Evolutionary conservation across 1,284 basidiomycete genomes (phyloP).

Genomic region (Coniferiporia weirii): DNA sequence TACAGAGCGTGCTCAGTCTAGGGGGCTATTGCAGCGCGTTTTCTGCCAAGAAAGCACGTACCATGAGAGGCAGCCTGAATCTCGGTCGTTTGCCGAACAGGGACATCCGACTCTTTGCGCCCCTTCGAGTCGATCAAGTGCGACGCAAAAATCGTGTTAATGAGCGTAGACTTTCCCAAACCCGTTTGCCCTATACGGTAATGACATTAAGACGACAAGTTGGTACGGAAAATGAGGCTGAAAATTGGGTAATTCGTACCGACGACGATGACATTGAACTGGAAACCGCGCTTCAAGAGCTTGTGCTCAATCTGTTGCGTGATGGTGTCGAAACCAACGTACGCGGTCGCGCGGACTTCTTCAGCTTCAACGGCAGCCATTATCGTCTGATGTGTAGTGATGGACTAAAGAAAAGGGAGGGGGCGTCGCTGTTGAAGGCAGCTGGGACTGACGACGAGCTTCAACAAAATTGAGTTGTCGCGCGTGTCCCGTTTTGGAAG

Average conservation of each 20-base stretch:
- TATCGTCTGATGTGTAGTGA: conserved; percentile 13
- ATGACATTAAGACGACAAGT: no score
- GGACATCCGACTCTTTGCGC: conserved; percentile 81
- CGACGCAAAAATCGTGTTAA: conserved; percentile 98
- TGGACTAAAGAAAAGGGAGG: neutral
- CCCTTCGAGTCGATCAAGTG: conserved; percentile 98
- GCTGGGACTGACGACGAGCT: neutral
- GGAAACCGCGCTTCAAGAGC: conserved; percentile 97
- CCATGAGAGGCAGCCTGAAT: conserved; percentile 94
- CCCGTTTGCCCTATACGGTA: conserved; percentile 81
- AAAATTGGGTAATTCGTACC: conserved; percentile 49
- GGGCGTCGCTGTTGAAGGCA: conserved; percentile 2
- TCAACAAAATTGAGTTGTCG: neutral
- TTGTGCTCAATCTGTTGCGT: conserved; percentile 99
- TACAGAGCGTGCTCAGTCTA: conserved; percentile 29
- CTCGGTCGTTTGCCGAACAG: conserved; percentile 91
- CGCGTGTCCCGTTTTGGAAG: neutral
- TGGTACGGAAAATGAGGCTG: neutral
- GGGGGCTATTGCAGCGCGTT: neutral
- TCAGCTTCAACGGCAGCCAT: conserved; percentile 47
- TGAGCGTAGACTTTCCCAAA: conserved; percentile 95
- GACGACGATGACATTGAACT: conserved; percentile 96
- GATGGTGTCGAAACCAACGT: conserved; percentile 94
- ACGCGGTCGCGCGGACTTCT: conserved; percentile 83
- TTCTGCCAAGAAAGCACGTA: conserved; percentile 38